Conservation (phyloP, 2,329 filamentous ascomycete genomes). For the Parastagonospora avenae region DNA sequence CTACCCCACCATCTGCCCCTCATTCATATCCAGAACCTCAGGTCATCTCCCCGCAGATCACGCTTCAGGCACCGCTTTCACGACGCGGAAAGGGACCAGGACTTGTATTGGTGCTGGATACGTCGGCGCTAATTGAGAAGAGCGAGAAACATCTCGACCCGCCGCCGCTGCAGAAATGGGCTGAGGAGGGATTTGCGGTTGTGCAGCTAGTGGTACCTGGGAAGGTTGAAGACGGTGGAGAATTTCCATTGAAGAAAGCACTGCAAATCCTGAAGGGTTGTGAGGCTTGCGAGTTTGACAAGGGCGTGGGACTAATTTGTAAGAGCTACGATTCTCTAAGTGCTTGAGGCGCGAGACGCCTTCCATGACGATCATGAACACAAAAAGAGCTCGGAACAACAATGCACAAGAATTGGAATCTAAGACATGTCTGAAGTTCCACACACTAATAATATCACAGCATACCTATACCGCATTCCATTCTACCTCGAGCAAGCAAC, state of each 20-base stretch:
- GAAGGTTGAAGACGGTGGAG: conserved; percentile 38
- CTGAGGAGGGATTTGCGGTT: conserved; percentile 71
- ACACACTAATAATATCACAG: conserved; percentile 18
- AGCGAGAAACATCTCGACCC: conserved; percentile 55
- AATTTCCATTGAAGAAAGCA: conserved; percentile 37
- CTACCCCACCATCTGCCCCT: conserved; percentile 18
- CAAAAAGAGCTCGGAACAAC: not conserved
- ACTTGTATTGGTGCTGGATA: conserved; percentile 52
- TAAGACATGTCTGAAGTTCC: not conserved
- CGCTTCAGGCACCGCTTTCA: conserved; percentile 55
- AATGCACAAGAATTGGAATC: not conserved
- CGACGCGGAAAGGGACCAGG: conserved; percentile 56
- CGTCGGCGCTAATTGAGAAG: conserved; percentile 32
- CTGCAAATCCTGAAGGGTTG: conserved; percentile 28
- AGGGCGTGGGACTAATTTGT: conserved; percentile 42
- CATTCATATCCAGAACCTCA: conserved; percentile 24
- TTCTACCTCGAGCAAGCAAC: conserved; percentile 40
- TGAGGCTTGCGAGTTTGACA: conserved; percentile 29
- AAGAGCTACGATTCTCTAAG: conserved; percentile 3
- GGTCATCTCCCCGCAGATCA: conserved; percentile 35
- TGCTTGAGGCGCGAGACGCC: not conserved
- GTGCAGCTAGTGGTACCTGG: conserved; percentile 56
- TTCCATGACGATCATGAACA: too few species aligned
- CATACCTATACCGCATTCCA: conserved; percentile 38
- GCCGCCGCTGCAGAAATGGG: conserved; percentile 68